Evolutionary conservation across 768 basidiomycete genomes (phyloP).

Genomic region (Thelephora ganbajun): DNA sequence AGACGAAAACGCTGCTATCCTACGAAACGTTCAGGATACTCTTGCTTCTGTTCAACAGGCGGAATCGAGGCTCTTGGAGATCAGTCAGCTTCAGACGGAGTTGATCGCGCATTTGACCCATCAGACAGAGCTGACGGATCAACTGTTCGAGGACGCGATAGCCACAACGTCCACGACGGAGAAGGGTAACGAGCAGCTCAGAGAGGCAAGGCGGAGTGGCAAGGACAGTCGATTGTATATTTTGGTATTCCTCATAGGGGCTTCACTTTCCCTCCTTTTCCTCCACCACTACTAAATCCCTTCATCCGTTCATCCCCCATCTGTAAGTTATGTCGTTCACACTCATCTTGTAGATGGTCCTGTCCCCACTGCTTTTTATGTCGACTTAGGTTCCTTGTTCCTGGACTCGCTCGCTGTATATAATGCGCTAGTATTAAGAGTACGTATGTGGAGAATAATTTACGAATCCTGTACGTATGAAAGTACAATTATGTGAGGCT

Average conservation of each 20-base stretch:
- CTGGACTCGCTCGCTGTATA: no score
- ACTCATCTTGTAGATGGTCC: no score
- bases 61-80: conserved; percentile 84
- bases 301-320: no score
- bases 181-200: conserved; percentile 82
- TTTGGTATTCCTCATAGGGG: conserved; percentile 82
- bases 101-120: conserved; percentile 74
- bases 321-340: no score
- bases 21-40: conserved; percentile 74
- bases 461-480: no score
- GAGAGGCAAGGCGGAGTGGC: conserved; percentile 76
- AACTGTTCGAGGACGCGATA: conserved; percentile 90
- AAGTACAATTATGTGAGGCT: no score
- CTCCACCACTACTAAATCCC: conserved; percentile 73
- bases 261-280: conserved; percentile 84
- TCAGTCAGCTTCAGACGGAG: conserved; percentile 86
- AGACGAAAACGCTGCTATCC: conserved; percentile 75
- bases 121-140: conserved; percentile 88
- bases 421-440: no score
- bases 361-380: no score
- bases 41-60: conserved; percentile 85
- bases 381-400: no score
- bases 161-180: conserved; percentile 75
- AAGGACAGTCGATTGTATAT: conserved; percentile 84
- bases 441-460: no score